Base-by-base conservation (phyloP, 2,329 filamentous ascomycete genomes). In the Mycosphaerella sp. region DNA sequence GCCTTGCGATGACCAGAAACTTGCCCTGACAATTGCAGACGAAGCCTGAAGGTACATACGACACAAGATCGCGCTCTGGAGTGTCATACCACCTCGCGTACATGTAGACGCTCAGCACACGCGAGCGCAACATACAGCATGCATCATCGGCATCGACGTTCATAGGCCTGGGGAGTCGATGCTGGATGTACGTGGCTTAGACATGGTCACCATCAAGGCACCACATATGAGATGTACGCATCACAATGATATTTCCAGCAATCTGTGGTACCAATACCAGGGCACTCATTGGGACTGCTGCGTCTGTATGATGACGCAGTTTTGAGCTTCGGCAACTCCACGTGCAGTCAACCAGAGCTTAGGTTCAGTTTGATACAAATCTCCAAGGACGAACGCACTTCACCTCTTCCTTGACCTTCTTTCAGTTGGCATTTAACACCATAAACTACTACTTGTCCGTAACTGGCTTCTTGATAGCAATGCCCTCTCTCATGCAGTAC, bases 401-500 rank as follows among this genome's bases (percentile, higher is more conserved):
- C 39, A 41, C 14, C 12, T 39, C 14, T 9, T 1, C 4, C 14
- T 14, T 39, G 36, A n/a, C 3, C 36, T 39, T 4, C 17, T 14
- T 16, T 13, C 14, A 16, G 36, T 1, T 18, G 7, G 1, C 14
- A 39, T 14, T n/a, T 14, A 3, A 39, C 14, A 18, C 8, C 9
- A 39, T 39, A 6, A 9, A 18, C 13, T 16, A 39, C 10, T 14
- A 14, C 36, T 9, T 9, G 5, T 18, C 37, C 18, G 3, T 21
- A 3, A 41, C 18, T 41, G 14, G 18, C 10, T 21, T 21, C 7
- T 21, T 9, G 6, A 21, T 17, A 25, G 17, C 16, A 16, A 36
- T 16, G 30, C 35, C 39, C 14, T 50, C 37, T 36, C 18, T 52
- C 9, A 14, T 37, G 3, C 16, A 46, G 25, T 47, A 47, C 25